These are phyloP conservation scores for Pseudocercospora eumusae DNA, from an alignment of 2,329 filamentous ascomycete species.

Conservation along the genomic window DNA sequence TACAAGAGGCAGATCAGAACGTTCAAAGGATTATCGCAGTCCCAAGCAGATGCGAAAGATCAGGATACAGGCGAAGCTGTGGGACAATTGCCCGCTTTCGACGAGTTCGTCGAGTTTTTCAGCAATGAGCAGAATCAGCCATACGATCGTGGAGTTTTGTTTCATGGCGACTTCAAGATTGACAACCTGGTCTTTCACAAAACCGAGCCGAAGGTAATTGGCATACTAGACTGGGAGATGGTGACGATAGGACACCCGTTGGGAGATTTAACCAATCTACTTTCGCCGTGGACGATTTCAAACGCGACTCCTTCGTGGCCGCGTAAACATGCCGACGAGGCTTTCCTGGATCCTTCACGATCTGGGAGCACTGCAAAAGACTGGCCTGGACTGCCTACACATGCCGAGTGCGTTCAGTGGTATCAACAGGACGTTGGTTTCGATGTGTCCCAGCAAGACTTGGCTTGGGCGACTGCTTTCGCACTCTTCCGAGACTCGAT, in stretches of 20 bases:
- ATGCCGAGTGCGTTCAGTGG: constrained; percentile 63
- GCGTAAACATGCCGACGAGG: constrained; percentile 31
- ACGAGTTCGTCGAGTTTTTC: constrained; percentile 79
- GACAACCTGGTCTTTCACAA: constrained; percentile 71
- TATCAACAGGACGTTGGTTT: constrained; percentile 72
- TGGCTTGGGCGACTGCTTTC: constrained; percentile 66
- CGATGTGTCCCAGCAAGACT: constrained; percentile 60
- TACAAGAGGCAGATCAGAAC: constrained; percentile 84
- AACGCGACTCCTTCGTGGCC: constrained; percentile 33
- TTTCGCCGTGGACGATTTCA: constrained; percentile 33
- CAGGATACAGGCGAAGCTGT: constrained; percentile 74
- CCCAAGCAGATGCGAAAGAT: constrained; percentile 74
- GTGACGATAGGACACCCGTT: constrained; percentile 95
- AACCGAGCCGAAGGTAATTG: constrained; percentile 83
- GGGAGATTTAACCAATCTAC: constrained; percentile 84
- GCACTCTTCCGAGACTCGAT: constrained; percentile 60
- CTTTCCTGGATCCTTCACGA: constrained; percentile 28
- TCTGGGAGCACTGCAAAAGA: constrained; percentile 24
- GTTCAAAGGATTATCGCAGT: constrained; percentile 73
- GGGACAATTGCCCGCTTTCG: constrained; percentile 79
- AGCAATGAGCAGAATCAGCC: constrained; percentile 69
- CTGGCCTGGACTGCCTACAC: constrained; percentile 63
- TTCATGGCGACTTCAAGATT: constrained; percentile 96
- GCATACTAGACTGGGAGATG: constrained; percentile 98
- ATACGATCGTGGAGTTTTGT: constrained; percentile 71